A percentile compares a stretch with the other conserved stretches of the same genome.
phyloP scores from a whole-genome alignment of 176 grass and related monocot species.

The Aegilops longissima region DNA sequence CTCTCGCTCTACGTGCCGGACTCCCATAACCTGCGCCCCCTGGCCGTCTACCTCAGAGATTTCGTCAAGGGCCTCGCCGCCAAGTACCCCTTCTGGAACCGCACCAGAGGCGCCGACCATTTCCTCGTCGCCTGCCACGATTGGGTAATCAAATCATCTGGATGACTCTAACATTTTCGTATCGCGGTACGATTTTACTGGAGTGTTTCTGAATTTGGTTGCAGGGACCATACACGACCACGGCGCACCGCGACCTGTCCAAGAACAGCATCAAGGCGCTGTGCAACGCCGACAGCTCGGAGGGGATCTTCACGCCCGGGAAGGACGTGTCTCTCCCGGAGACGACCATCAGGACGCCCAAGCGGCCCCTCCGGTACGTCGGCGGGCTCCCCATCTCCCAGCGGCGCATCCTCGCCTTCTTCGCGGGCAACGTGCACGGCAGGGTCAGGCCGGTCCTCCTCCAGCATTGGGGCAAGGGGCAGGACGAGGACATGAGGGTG shows the following conservation, averaged over 20 bases:
- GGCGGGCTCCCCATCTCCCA: conserved; percentile 59
- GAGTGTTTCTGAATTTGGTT: not conserved
- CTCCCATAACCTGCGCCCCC: conserved; percentile 64
- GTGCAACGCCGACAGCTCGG: conserved; percentile 85
- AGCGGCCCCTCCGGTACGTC: conserved; percentile 54
- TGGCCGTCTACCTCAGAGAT: conserved; percentile 55
- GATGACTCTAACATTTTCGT: not conserved
- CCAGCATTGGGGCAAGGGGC: conserved; percentile 47
- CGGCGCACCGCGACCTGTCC: conserved; percentile 55
- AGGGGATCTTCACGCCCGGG: conserved; percentile 68
- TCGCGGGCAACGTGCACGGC: conserved; percentile 79
- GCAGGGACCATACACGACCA: conserved; percentile 70
- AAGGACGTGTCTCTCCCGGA: conserved; percentile 82
- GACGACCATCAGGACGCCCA: conserved; percentile 60
- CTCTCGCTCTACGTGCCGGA: conserved; percentile 50
- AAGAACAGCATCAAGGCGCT: conserved; percentile 71
- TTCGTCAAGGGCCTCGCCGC: conserved; percentile 60
- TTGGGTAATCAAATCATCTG: conserved; percentile 37
- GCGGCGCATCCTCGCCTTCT: conserved; percentile 73
- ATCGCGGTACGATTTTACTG: too few relatives aligned
- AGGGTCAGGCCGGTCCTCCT: conserved; percentile 65
- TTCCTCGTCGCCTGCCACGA: conserved; percentile 88
- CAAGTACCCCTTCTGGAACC: conserved; percentile 85
- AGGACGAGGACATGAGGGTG: conserved; percentile 65
- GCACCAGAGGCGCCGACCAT: conserved; percentile 65